Evolutionary conservation across 1,284 basidiomycete species (phyloP).

Genomic region (Boletus semigastroideus): DNA sequence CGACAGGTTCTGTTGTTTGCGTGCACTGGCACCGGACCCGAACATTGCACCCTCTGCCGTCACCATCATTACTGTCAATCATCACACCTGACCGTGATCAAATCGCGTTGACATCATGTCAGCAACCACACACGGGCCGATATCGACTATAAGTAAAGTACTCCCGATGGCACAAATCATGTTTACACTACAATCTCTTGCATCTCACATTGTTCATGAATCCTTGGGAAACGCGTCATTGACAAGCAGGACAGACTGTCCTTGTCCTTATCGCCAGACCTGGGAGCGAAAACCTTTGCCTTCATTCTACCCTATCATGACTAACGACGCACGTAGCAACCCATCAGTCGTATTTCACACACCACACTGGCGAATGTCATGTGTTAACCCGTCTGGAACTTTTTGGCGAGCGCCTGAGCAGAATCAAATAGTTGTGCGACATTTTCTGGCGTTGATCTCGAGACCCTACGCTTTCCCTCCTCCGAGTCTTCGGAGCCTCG

Average conservation of each 20-base stretch:
- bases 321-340: background rate
- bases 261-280: background rate
- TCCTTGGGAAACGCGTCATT: too few species aligned
- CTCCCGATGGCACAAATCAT: too few species aligned
- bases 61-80: too few species aligned
- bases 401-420: background rate
- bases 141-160: background rate
- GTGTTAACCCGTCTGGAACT: background rate
- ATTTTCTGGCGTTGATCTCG: background rate
- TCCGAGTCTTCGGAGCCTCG: too few species aligned
- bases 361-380: background rate
- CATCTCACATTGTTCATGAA: too few species aligned
- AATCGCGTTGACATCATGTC: background rate
- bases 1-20: background rate
- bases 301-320: background rate
- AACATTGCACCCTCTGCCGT: background rate
- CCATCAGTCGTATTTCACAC: background rate
- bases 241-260: too few species aligned
- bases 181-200: too few species aligned
- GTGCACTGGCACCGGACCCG: too few species aligned
- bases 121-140: background rate
- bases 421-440: background rate
- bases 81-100: background rate
- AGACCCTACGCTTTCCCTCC: too few species aligned
- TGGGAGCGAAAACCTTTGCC: slow-evolving; percentile 2